Evolutionary conservation across 192 early-diverging fungal genomes (phyloP).

Genomic region (Coemansia sp.): DNA sequence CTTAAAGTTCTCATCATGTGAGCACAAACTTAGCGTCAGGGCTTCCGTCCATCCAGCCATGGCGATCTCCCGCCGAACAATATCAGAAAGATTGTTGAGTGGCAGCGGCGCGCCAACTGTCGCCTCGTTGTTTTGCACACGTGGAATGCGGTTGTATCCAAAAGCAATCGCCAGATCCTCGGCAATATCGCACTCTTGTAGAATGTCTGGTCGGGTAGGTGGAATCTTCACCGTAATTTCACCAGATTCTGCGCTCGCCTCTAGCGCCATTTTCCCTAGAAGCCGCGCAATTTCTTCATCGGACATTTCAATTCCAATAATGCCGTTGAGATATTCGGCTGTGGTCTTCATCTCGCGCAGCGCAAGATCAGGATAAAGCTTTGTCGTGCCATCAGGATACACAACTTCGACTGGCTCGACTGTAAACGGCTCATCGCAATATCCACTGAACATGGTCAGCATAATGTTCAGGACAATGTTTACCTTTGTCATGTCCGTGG

Average conservation of each 20-base stretch:
- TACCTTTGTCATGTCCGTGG: slow-evolving; percentile 93
- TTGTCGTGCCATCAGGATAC: slow-evolving; percentile 72
- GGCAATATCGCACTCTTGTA: slow-evolving; percentile 97
- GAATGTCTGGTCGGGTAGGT: slow-evolving; percentile 88
- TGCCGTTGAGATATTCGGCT: slow-evolving; percentile 85
- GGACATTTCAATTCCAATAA: slow-evolving; percentile 71
- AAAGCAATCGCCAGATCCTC: slow-evolving; percentile 97
- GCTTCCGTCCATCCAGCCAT: slow-evolving; percentile 93
- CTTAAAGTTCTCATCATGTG: slow-evolving; percentile 95
- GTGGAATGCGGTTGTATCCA: slow-evolving; percentile 91
- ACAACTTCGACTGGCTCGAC: slow-evolving; percentile 91
- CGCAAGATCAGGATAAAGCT: slow-evolving; percentile 73
- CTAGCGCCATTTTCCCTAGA: slow-evolving; percentile 86
- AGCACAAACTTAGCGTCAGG: slow-evolving; percentile 92
- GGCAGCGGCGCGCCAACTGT: slow-evolving; percentile 88
- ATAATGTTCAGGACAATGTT: slow-evolving; percentile 92
- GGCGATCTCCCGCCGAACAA: slow-evolving; percentile 81
- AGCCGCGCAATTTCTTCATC: slow-evolving; percentile 70
- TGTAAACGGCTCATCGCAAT: slow-evolving; percentile 89
- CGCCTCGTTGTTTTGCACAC: slow-evolving; percentile 72
- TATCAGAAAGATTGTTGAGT: slow-evolving; percentile 90
- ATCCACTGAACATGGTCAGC: slow-evolving; percentile 93
- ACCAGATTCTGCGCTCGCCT: slow-evolving; percentile 54
- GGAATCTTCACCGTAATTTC: slow-evolving; percentile 77
- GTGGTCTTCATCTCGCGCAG: slow-evolving; percentile 68